Evolutionary conservation across 208 protist species (phyloP).

Genomic region (Acanthamoeba lenticulata): DNA sequence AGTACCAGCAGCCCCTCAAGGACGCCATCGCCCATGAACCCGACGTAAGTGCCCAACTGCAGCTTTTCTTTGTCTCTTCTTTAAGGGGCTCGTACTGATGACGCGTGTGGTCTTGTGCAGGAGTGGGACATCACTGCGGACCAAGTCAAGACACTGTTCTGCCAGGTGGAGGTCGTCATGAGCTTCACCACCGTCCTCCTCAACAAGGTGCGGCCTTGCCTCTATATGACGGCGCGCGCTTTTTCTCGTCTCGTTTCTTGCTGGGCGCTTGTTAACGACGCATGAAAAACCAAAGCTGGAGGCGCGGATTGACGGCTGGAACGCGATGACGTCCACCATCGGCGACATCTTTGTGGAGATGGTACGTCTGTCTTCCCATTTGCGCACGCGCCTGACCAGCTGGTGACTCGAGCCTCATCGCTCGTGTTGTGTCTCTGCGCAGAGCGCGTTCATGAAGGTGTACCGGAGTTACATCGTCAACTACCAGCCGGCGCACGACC

Average conservation of each 20-base stretch:
- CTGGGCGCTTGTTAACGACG: too few species aligned
- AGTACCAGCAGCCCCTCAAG: slow-evolving; percentile 52
- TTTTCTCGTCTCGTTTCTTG: too few species aligned
- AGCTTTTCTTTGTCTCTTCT: neutral
- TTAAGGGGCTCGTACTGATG: neutral
- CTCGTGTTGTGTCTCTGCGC: too few species aligned
- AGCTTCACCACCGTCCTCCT: neutral
- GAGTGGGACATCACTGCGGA: neutral
- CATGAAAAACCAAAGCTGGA: too few species aligned
- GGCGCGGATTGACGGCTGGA: slow-evolving; percentile 41
- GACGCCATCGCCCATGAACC: neutral
- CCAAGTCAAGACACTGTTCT: neutral
- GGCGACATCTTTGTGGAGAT: slow-evolving; percentile 64
- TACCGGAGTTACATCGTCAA: slow-evolving; percentile 20
- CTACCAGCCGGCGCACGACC: neutral
- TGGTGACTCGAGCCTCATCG: neutral
- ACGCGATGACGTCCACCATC: neutral
- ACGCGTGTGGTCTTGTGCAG: neutral
- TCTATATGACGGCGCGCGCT: neutral
- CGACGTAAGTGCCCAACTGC: neutral
- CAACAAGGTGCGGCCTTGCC: neutral
- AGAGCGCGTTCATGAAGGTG: neutral
- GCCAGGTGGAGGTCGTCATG: slow-evolving; percentile 11
- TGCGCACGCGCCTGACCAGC: neutral
- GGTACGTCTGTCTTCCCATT: neutral